Evolutionary conservation across 2,329 filamentous ascomycete genomes (phyloP), one percentile per base, ranked within the genome.

Genomic region (Rhinocladiella similis): DNA sequence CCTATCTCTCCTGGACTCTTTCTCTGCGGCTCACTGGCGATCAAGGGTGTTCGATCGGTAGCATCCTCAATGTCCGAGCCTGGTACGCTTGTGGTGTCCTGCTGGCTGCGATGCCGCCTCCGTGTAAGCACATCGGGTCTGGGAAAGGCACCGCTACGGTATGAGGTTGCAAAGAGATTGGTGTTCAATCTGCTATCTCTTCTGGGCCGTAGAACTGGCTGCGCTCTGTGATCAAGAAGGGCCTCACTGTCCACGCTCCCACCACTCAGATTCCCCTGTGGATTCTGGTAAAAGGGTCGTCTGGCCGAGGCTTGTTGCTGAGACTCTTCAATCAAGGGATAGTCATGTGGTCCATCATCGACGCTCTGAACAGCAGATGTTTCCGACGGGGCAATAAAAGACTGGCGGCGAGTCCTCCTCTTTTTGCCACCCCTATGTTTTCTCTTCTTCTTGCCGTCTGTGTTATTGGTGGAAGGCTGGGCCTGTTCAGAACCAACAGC

Each of bases 221-320:
- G 85, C 48, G 82, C 78, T 65, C 83, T 85, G 72, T 97, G 93
- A 73, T 97, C 93, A 16, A 97, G 77, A 64, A 97, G 76, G 6
- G 84, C 87, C 69, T 96, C 88, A 71, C 91, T 97, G 64, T 97
- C 93, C 61, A 97, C 77, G 71, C 93, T 97, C 1, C 89, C 91
- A 66, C 82, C 86, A 75, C 93, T 97, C 61, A 86, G 69, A 69
- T 89, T 90, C 43, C 76, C 73, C 58, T 73, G 72, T n/a, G 68
- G 67, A 50, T 83, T 67, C 39, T 79, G 76, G 68, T 85, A 85
- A 68, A 84, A 83, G 57, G 77, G 76, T 51, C 72, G 72, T 60
- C 73, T 73, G 33, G 72, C 68, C 16, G 73, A 67, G 50, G 69
- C 60, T 19, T 67, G 55, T 25, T 72, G 67, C n/a, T 66, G 60